Conservation (phyloP, 345 rosid genomes). For the Schrenkiella parvula region DNA sequence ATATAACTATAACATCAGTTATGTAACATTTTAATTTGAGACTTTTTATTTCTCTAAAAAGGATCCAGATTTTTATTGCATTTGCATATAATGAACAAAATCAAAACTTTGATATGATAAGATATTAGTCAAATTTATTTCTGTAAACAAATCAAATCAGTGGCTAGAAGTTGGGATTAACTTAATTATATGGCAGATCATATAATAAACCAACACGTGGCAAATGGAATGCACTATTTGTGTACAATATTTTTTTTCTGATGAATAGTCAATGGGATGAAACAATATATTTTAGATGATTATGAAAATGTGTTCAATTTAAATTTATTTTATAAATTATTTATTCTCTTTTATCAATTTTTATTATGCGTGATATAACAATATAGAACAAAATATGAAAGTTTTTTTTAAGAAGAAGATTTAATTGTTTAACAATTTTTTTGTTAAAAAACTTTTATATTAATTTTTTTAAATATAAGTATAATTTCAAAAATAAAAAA, state of each 20-base stretch:
- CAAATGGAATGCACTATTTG: neutral
- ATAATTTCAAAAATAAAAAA: too few relatives aligned
- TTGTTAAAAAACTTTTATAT: too few relatives aligned
- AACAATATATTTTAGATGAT: too few relatives aligned
- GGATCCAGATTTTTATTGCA: neutral
- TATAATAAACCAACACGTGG: neutral
- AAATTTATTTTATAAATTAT: too few relatives aligned
- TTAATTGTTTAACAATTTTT: too few relatives aligned
- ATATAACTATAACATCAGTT: neutral
- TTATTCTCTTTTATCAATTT: too few relatives aligned
- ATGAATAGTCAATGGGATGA: neutral
- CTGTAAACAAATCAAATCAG: neutral
- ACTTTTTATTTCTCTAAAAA: too few relatives aligned
- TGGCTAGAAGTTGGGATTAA: neutral
- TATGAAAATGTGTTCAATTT: too few relatives aligned
- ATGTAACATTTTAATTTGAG: neutral
- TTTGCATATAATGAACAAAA: neutral
- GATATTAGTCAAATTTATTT: neutral
- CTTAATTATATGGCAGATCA: neutral
- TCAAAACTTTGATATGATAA: neutral
- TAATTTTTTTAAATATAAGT: too few relatives aligned
- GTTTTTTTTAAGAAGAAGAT: too few relatives aligned
- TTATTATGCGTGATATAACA: too few relatives aligned
- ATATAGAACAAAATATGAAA: too few relatives aligned
- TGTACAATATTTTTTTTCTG: neutral